Evolutionary conservation across 2,329 filamentous ascomycete species (phyloP).

Genomic region (Colletotrichum sp.): DNA sequence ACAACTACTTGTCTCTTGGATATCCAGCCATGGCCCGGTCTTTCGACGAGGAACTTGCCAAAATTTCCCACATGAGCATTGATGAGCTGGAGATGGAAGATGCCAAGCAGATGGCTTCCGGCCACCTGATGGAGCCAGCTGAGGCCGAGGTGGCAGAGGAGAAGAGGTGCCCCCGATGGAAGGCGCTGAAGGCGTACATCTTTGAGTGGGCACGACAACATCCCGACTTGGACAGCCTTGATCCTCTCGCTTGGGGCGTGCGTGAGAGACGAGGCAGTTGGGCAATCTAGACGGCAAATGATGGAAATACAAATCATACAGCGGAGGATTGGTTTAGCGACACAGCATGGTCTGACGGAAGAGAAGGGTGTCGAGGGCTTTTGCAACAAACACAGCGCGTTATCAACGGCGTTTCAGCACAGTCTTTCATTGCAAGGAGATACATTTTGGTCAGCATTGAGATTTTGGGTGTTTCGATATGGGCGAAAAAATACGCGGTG

Average conservation of each 20-base stretch:
- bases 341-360: not conserved
- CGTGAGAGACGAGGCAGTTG: constrained; percentile 72
- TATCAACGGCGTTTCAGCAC: constrained; percentile 5
- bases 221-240: constrained; percentile 69
- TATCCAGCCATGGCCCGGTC: constrained; percentile 84
- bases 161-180: constrained; percentile 75
- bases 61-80: constrained; percentile 75
- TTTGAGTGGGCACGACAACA: constrained; percentile 90
- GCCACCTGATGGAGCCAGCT: constrained; percentile 71
- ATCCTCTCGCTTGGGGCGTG: constrained; percentile 70
- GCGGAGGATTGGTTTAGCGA: not conserved
- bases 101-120: constrained; percentile 62
- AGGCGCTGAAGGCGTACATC: constrained; percentile 82
- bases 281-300: constrained; percentile 52
- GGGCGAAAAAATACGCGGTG: not conserved
- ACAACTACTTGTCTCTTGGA: constrained; percentile 93
- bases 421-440: not conserved
- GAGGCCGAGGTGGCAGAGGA: constrained; percentile 46
- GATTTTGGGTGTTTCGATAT: constrained; percentile 8
- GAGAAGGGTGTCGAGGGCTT: not conserved
- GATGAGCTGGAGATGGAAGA: constrained; percentile 77
- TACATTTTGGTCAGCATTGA: not conserved
- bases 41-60: constrained; percentile 85
- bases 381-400: not conserved
- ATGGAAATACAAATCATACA: not conserved